Base-by-base conservation (phyloP, 2,329 filamentous ascomycete genomes). In the Stemphylium vesicarium region DNA sequence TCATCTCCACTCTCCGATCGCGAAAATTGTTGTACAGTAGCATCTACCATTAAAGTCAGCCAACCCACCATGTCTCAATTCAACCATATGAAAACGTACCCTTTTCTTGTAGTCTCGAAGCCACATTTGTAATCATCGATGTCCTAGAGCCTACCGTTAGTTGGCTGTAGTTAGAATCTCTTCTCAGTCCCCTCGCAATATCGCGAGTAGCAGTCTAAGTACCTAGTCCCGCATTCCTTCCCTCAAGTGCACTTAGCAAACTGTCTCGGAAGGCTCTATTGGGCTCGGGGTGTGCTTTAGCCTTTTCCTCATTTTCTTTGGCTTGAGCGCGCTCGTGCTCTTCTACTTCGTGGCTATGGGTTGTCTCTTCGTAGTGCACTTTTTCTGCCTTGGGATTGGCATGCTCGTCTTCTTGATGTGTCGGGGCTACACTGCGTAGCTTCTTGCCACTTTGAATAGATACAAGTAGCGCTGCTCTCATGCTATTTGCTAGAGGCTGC, bases 301-400 rank as follows among this genome's bases (percentile, higher is more conserved):
- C 32, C 29, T 50, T 32, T 4, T 32, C 18, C 2, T 40, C 29
- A 37, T 31, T 22, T 22, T 42, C 10, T 26, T 20, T n/a, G 2
- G 32, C 47, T n/a, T 64, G 59, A 33, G 54, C 59, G 22, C 36
- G 56, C 29, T 64, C 61, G 12, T 16, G 48, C 20, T 35, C 56
- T 49, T 64, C 56, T 2, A 60, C 56, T 1, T 56, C 42, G 3
- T 26, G 44, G 29, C 62, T 61, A 18, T 63, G 49, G 9, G 39
- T 18, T 32, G 55, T 63, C n/a, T 41, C 35, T 8, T 57, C 38
- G 31, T 63, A 63, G 13, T 29, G 18, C 7, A 53, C 50, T 10
- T 15, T n/a, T 6, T 18, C 26, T 38, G n/a, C 40, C 20, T 2
- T 26, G 7, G 46, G 20, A 7, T 26, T 42, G n/a, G 10, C 24